Conservation (phyloP, 768 basidiomycete species). For the Terana coerulea region DNA sequence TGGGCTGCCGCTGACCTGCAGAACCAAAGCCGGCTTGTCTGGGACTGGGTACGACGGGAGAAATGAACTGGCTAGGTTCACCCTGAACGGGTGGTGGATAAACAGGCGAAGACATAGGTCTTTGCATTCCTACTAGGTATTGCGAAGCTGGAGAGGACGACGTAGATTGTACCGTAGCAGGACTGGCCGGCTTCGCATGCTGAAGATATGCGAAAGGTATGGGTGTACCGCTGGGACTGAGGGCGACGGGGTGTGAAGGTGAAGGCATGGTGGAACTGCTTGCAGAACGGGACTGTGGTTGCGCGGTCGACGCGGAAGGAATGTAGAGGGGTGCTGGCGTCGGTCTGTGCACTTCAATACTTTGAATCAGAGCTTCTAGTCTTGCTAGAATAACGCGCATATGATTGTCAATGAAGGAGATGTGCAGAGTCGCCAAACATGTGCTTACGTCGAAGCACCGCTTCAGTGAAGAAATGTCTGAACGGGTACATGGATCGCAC, state of each 20-base stretch:
- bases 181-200: not conserved
- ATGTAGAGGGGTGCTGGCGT: not conserved
- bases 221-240: too few species aligned
- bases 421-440: not conserved
- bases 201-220: not conserved
- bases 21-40: too few species aligned
- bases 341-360: not conserved
- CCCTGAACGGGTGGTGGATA: not conserved
- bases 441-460: constrained; percentile 16
- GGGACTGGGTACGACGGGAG: too few species aligned
- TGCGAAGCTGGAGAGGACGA: not conserved
- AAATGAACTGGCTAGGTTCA: too few species aligned
- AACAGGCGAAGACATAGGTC: not conserved
- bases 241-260: too few species aligned
- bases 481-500: constrained; percentile 15
- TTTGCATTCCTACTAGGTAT: not conserved
- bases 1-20: too few species aligned
- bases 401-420: not conserved
- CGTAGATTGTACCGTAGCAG: not conserved
- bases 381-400: constrained; percentile 8
- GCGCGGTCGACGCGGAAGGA: not conserved
- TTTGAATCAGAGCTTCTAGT: constrained; percentile 11
- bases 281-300: not conserved
- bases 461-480: constrained; percentile 15
- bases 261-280: not conserved